Percentiles rank a stretch among this genome's conserved stretches.
phyloP scores from a whole-genome alignment of 192 early-diverging fungal species.

The Dissophora globulifera region DNA sequence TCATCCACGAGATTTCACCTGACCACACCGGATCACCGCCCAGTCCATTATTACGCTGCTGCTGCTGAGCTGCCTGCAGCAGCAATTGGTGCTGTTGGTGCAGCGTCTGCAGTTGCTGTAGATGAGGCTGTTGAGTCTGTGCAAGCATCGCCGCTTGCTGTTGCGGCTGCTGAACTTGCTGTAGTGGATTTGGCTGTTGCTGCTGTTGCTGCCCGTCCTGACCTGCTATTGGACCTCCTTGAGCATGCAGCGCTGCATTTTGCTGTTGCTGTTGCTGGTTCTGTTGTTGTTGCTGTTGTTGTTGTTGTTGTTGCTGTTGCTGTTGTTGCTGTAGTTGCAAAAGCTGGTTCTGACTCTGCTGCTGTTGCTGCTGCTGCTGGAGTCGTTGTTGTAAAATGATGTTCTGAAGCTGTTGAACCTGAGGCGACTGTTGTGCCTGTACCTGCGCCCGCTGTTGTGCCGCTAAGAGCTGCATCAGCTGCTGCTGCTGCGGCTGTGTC shows the following conservation, averaged over 20 bases:
- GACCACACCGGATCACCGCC: conserved; percentile 42
- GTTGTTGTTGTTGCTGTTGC: conserved; percentile 22
- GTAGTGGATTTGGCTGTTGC: background rate
- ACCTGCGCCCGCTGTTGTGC: conserved; percentile 9
- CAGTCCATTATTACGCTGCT: conserved; percentile 25
- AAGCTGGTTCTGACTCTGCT: conserved; percentile 4
- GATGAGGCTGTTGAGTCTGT: background rate
- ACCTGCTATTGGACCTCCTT: background rate
- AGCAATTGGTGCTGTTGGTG: conserved; percentile 37
- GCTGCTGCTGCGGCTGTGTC: conserved; percentile 30
- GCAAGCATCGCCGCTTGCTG: too few species aligned
- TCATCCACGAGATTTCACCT: conserved; percentile 44
- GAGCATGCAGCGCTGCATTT: background rate
- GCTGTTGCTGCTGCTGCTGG: conserved; percentile 20
- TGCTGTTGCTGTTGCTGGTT: conserved; percentile 21
- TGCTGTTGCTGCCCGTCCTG: conserved; percentile 25
- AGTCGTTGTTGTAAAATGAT: conserved; percentile 3
- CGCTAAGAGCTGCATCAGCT: conserved; percentile 6
- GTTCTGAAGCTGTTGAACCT: conserved; percentile 1
- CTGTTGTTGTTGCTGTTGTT: conserved; percentile 21
- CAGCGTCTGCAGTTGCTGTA: conserved; percentile 27
- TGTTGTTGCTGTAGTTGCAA: conserved; percentile 19
- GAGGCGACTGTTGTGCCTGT: conserved; percentile 18
- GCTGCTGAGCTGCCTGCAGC: conserved; percentile 28
- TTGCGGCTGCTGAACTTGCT: conserved; percentile 12